phyloP scores from a whole-genome alignment of 2,329 filamentous ascomycete species.

The Cercospora canescens region DNA sequence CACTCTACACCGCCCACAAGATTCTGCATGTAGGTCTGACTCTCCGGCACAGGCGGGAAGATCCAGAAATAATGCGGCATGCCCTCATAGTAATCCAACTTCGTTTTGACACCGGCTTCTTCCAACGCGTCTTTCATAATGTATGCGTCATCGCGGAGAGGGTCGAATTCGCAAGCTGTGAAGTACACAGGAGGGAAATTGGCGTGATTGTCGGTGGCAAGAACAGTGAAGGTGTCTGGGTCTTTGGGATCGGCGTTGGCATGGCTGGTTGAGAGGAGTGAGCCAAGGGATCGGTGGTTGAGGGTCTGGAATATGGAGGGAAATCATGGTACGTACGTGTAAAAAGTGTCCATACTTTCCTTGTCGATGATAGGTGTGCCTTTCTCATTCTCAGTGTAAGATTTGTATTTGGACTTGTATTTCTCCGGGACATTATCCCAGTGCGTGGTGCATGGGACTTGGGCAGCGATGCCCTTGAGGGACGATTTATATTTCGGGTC shows the following conservation, averaged over 20 bases:
- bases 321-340: constrained; percentile 3
- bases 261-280: constrained; percentile 5
- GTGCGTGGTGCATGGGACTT: constrained; percentile 40
- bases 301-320: not conserved
- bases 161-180: constrained; percentile 53
- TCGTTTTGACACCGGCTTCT: constrained; percentile 37
- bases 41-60: constrained; percentile 26
- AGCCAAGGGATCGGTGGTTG: not conserved
- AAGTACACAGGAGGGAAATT: constrained; percentile 50
- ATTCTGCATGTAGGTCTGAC: constrained; percentile 21
- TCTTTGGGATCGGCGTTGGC: constrained; percentile 25
- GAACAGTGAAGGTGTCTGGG: constrained; percentile 22
- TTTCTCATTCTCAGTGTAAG: constrained; percentile 24
- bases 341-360: constrained; percentile 28
- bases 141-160: constrained; percentile 52
- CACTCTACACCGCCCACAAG: constrained; percentile 25
- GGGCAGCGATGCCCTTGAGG: constrained; percentile 35
- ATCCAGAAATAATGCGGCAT: constrained; percentile 44
- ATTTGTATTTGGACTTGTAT: constrained; percentile 26
- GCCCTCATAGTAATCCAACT: constrained; percentile 27
- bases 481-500: constrained; percentile 27
- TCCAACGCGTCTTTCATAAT: constrained; percentile 52
- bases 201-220: constrained; percentile 24
- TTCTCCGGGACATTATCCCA: constrained; percentile 29
- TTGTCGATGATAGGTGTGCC: constrained; percentile 27